phyloP scores from a whole-genome alignment of 2,329 filamentous ascomycete species.

The Zymoseptoria pseudotritici region DNA sequence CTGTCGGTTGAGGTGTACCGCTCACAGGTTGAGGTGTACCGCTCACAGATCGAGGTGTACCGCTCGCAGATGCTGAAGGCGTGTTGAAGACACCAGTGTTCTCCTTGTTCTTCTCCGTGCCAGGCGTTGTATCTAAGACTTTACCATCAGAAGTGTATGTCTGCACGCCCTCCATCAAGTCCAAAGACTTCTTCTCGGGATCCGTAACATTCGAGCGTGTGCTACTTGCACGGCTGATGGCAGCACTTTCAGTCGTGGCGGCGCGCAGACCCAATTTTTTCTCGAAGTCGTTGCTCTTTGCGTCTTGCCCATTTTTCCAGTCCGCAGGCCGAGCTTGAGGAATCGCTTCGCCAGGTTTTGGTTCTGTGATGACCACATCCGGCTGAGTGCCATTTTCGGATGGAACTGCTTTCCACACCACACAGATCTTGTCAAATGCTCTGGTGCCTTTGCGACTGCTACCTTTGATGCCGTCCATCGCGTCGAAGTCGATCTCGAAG shows the following conservation, averaged over 20 bases:
- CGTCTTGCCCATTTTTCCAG: slow-evolving; percentile 57
- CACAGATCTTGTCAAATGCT: slow-evolving; percentile 72
- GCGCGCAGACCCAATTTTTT: slow-evolving; percentile 63
- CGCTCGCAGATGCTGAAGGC: background rate
- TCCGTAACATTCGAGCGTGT: slow-evolving; percentile 30
- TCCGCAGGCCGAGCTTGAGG: slow-evolving; percentile 63
- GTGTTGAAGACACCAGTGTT: background rate
- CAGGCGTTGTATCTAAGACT: background rate
- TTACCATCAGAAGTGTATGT: background rate
- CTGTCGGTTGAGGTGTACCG: background rate
- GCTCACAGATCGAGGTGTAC: background rate
- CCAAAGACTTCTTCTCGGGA: slow-evolving; percentile 12
- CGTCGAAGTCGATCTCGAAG: slow-evolving; percentile 65
- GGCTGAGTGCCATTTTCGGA: slow-evolving; percentile 15
- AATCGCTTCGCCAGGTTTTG: slow-evolving; percentile 59
- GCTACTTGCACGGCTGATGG: slow-evolving; percentile 67
- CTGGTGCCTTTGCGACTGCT: slow-evolving; percentile 72
- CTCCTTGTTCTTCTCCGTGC: background rate
- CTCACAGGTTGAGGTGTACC: background rate
- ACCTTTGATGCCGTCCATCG: slow-evolving; percentile 92
- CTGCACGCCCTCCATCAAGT: slow-evolving; percentile 23
- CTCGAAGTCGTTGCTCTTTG: slow-evolving; percentile 31
- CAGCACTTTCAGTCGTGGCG: slow-evolving; percentile 56
- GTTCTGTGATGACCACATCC: slow-evolving; percentile 53
- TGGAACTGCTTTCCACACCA: slow-evolving; percentile 64